Evolutionary conservation across 805 yeast genomes (phyloP).

Genomic region (Kodamaea fukazawae): DNA sequence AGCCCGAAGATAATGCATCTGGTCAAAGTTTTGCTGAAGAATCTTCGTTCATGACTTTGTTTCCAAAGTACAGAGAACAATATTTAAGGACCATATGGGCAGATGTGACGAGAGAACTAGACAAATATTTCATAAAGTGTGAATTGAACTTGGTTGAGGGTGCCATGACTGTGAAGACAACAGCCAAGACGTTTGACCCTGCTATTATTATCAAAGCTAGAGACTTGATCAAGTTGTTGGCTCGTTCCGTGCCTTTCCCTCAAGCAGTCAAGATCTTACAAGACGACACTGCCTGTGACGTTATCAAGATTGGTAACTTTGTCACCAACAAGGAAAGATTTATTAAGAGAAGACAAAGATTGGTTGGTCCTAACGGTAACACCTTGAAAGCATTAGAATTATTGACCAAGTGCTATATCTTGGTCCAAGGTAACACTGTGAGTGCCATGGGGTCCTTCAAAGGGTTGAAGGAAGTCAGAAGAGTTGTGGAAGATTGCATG

Average conservation of each 20-base stretch:
- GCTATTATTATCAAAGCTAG: slow-evolving; percentile 91
- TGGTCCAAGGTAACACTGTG: slow-evolving; percentile 97
- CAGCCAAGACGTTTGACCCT: slow-evolving; percentile 94
- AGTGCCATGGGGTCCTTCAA: slow-evolving; percentile 95
- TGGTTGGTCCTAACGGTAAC: slow-evolving; percentile 96
- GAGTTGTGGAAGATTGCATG: slow-evolving; percentile 98
- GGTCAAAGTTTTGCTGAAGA: slow-evolving; percentile 94
- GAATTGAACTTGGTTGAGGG: slow-evolving; percentile 91
- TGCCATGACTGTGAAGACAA: slow-evolving; percentile 94
- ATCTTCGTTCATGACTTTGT: slow-evolving; percentile 88
- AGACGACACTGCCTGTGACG: slow-evolving; percentile 94
- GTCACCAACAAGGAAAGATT: slow-evolving; percentile 91
- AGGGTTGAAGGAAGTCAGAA: slow-evolving; percentile 86
- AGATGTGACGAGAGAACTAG: slow-evolving; percentile 81
- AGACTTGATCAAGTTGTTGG: slow-evolving; percentile 87
- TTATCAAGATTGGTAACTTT: slow-evolving; percentile 87
- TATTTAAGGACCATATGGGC: slow-evolving; percentile 90
- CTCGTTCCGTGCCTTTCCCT: slow-evolving; percentile 95
- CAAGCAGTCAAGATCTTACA: slow-evolving; percentile 90
- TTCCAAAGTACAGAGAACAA: slow-evolving; percentile 94
- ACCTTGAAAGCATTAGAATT: slow-evolving; percentile 93
- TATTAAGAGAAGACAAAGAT: slow-evolving; percentile 90
- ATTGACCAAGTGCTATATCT: slow-evolving; percentile 89
- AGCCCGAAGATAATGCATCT: slow-evolving; percentile 80
- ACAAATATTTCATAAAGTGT: slow-evolving; percentile 74